A percentile compares a stretch with the other conserved stretches of the same genome.
Conservation (phyloP, 768 basidiomycete species). For the Boletellus emodensis region DNA sequence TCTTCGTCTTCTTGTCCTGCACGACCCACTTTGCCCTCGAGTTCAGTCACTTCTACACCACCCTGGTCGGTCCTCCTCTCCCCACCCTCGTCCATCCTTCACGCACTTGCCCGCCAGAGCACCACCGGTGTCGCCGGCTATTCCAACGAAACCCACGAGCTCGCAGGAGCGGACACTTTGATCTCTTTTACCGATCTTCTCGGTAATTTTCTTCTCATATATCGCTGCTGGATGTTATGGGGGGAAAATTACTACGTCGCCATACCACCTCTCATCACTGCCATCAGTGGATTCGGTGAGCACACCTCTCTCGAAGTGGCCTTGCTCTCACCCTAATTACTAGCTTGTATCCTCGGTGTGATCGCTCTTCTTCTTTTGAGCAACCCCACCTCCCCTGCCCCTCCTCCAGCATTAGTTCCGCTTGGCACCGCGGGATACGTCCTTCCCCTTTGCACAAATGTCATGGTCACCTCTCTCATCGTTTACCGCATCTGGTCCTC, state of each 20-base stretch:
- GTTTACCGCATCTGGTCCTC: conserved; percentile 36
- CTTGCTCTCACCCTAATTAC: neutral
- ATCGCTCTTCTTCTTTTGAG: conserved; percentile 27
- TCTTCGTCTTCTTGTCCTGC: conserved; percentile 31
- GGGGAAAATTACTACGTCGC: conserved; percentile 30
- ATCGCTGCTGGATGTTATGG: conserved; percentile 44
- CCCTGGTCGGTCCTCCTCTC: conserved; percentile 26
- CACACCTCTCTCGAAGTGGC: neutral
- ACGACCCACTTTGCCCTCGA: conserved; percentile 33
- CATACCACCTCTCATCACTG: conserved; percentile 32
- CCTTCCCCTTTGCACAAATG: conserved; percentile 40
- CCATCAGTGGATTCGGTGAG: conserved; percentile 35
- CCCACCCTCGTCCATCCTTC: neutral
- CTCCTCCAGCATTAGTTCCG: conserved; percentile 34
- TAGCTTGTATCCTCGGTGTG: conserved; percentile 31
- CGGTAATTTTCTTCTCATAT: conserved; percentile 35
- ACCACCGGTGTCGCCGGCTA: conserved; percentile 25
- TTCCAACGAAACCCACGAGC: conserved; percentile 29
- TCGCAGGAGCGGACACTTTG: conserved; percentile 34
- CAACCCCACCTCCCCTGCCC: conserved; percentile 29
- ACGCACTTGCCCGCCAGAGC: conserved; percentile 12
- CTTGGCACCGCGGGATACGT: conserved; percentile 34
- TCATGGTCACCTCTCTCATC: conserved; percentile 41
- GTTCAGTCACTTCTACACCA: conserved; percentile 33
- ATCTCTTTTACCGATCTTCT: conserved; percentile 36